Percentiles rank a stretch among this genome's conserved stretches.
phyloP scores from a whole-genome alignment of 805 yeast species.

The Brettanomyces sp. region DNA sequence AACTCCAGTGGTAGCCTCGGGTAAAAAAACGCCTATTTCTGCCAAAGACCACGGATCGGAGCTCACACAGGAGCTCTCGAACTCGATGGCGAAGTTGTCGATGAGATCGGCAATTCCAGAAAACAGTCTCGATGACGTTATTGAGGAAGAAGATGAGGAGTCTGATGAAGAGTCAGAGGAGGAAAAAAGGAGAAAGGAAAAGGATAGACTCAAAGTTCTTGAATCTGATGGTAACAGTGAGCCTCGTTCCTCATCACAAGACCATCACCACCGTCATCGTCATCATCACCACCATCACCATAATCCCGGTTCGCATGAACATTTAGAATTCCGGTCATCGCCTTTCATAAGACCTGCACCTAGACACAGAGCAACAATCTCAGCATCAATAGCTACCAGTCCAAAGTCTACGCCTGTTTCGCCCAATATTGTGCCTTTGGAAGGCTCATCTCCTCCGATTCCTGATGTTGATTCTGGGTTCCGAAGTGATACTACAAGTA shows the following conservation, averaged over 20 bases:
- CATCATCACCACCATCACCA: constrained; percentile 4
- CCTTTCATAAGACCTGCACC: background rate
- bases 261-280: constrained; percentile 2
- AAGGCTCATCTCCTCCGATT: constrained; percentile 4
- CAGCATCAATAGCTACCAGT: background rate
- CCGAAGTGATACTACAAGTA: background rate
- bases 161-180: background rate
- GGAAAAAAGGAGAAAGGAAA: background rate
- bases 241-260: background rate
- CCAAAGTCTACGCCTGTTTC: constrained; percentile 2
- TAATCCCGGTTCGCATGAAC: background rate
- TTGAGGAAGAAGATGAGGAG: constrained; percentile 13
- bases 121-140: constrained; percentile 24
- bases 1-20: constrained; percentile 5
- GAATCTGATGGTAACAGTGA: constrained; percentile 1
- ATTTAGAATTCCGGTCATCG: background rate
- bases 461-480: constrained; percentile 4
- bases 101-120: constrained; percentile 25
- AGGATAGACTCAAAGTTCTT: background rate
- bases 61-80: background rate
- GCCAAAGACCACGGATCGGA: background rate
- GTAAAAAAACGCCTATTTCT: background rate
- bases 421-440: background rate
- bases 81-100: constrained; percentile 13
- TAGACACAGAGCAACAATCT: background rate